These are phyloP conservation scores for Aspergillus diversus DNA, from an alignment of 495 filamentous ascomycete species.

Conservation along the genomic window DNA sequence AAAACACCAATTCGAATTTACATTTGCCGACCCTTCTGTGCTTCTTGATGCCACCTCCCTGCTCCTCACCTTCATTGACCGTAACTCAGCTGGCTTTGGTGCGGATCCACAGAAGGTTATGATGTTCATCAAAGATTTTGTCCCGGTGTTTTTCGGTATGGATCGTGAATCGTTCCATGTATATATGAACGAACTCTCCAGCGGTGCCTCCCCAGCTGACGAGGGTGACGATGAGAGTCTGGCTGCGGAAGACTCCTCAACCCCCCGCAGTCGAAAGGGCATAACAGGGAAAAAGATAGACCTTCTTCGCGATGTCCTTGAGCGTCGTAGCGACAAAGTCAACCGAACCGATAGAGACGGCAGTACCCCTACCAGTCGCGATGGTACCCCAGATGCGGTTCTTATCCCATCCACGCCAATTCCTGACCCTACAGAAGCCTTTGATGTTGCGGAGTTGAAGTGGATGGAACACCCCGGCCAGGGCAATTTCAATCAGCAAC, in stretches of 20 bases:
- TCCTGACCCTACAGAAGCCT: slow-evolving; percentile 51
- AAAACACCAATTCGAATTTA: slow-evolving; percentile 72
- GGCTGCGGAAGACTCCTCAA: slow-evolving; percentile 52
- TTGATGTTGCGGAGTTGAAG: slow-evolving; percentile 49
- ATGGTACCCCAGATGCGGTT: slow-evolving; percentile 79
- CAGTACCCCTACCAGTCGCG: slow-evolving; percentile 76
- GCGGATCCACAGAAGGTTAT: slow-evolving; percentile 76
- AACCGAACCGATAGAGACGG: slow-evolving; percentile 70
- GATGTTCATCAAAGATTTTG: slow-evolving; percentile 85
- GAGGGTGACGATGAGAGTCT: slow-evolving; percentile 70
- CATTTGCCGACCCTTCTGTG: slow-evolving; percentile 76
- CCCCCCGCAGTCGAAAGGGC: slow-evolving; percentile 60
- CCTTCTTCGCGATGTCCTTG: slow-evolving; percentile 84
- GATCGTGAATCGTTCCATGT: slow-evolving; percentile 74
- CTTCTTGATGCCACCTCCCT: slow-evolving; percentile 80
- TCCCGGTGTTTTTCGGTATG: slow-evolving; percentile 87
- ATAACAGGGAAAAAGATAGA: slow-evolving; percentile 72
- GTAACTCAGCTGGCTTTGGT: slow-evolving; percentile 65
- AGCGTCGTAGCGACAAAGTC: slow-evolving; percentile 69
- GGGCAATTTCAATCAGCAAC: slow-evolving; percentile 56
- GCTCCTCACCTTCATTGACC: slow-evolving; percentile 74
- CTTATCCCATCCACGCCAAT: slow-evolving; percentile 55
- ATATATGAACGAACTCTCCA: slow-evolving; percentile 71
- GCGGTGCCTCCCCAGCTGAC: slow-evolving; percentile 63
- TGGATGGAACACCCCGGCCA: slow-evolving; percentile 64